These are phyloP conservation scores for Penicillium sp. DNA, from an alignment of 2,329 filamentous ascomycete species.

Conservation along the genomic window DNA sequence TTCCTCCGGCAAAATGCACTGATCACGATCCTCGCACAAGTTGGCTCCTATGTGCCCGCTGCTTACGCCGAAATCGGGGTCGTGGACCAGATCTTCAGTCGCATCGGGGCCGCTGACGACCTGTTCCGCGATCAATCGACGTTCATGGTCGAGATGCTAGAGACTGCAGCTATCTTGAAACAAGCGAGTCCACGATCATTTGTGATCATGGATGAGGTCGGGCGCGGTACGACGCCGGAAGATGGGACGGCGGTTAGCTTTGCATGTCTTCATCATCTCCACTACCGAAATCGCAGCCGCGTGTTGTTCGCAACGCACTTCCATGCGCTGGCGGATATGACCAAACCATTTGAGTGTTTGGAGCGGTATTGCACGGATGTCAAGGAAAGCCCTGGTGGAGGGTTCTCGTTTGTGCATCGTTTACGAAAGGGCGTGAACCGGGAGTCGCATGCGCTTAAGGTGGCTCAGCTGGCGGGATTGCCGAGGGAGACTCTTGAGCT, in stretches of 20 bases:
- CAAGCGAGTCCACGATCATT: conserved; percentile 82
- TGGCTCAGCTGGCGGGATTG: conserved; percentile 83
- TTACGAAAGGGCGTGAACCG: conserved; percentile 81
- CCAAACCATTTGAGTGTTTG: conserved; percentile 60
- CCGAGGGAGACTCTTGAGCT: conserved; percentile 72
- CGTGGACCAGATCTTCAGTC: conserved; percentile 94
- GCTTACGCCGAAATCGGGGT: conserved; percentile 82
- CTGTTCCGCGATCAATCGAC: conserved; percentile 94
- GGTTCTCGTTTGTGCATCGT: conserved; percentile 84
- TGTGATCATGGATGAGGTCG: conserved; percentile 98
- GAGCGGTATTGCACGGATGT: conserved; percentile 89
- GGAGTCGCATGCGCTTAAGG: conserved; percentile 88
- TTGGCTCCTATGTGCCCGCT: conserved; percentile 90
- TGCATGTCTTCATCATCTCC: conserved; percentile 83
- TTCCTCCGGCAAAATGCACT: conserved; percentile 95
- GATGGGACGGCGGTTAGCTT: conserved; percentile 90
- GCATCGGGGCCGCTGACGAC: conserved; percentile 91
- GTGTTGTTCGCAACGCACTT: conserved; percentile 96
- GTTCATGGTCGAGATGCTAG: conserved; percentile 99
- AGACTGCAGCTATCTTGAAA: conserved; percentile 87
- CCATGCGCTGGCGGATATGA: conserved; percentile 80
- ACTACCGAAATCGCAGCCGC: conserved; percentile 74
- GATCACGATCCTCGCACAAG: conserved; percentile 89
- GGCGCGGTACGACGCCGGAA: conserved; percentile 88
- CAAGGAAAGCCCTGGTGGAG: conserved; percentile 68